A percentile compares a stretch with the other conserved stretches of the same genome.
These are phyloP conservation scores for Pyrenochaeta sp. DNA, from an alignment of 2,329 filamentous ascomycete species.

Conservation along the genomic window DNA sequence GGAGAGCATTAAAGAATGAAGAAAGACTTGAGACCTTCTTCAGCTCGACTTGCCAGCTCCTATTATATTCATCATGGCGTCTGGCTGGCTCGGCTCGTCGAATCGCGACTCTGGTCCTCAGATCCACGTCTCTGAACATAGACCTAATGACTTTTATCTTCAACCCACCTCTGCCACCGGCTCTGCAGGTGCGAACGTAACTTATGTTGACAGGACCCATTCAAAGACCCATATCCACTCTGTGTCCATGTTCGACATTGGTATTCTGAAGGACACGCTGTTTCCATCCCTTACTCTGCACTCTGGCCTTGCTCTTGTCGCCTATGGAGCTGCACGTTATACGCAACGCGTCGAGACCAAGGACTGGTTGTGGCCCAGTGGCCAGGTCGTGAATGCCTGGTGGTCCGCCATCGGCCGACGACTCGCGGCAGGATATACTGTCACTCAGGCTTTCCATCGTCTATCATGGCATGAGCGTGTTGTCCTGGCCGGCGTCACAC, in stretches of 20 bases:
- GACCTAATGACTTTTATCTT: constrained; percentile 44
- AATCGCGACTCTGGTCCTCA: constrained; percentile 31
- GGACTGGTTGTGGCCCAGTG: constrained; percentile 66
- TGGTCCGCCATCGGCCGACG: constrained; percentile 65
- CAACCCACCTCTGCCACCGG: constrained; percentile 29
- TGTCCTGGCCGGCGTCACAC: constrained; percentile 63
- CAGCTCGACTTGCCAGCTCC: too few relatives aligned
- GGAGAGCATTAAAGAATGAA: constrained; percentile 14
- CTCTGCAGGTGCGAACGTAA: constrained; percentile 13
- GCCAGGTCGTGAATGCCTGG: constrained; percentile 66
- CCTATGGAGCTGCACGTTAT: constrained; percentile 60
- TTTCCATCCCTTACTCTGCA: constrained; percentile 64
- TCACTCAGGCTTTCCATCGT: constrained; percentile 55
- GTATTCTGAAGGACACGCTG: constrained; percentile 61
- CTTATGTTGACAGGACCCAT: constrained; percentile 37
- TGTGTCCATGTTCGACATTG: constrained; percentile 51
- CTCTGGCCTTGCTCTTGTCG: constrained; percentile 59
- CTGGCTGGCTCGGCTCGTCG: constrained; percentile 37
- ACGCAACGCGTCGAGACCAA: constrained; percentile 66
- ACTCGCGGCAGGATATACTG: constrained; percentile 55
- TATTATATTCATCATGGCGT: constrained; percentile 26
- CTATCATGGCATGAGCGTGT: constrained; percentile 64
- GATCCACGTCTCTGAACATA: constrained; percentile 39
- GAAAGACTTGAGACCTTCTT: too few relatives aligned
- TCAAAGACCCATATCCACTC: constrained; percentile 42